Evolutionary conservation across 2,329 filamentous ascomycete species (phyloP).

Genomic region (Xylariaceae sp.): DNA sequence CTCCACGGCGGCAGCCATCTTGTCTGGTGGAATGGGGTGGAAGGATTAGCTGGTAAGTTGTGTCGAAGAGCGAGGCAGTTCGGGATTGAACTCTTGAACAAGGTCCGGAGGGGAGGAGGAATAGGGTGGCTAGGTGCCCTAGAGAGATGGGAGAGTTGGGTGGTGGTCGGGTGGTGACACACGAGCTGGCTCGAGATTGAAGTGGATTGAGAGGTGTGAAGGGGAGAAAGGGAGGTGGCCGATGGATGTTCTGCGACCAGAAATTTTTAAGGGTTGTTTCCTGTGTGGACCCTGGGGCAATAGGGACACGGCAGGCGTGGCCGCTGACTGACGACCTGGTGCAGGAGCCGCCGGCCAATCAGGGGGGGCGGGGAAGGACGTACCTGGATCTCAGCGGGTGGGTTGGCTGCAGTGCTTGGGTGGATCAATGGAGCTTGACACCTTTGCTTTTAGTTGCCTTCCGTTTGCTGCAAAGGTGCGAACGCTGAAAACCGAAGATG

Average conservation of each 20-base stretch:
- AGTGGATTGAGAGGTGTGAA: constrained; percentile 33
- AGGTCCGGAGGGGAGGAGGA: constrained; percentile 56
- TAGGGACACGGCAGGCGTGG: constrained; percentile 22
- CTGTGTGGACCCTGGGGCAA: constrained; percentile 21
- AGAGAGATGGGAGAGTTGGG: constrained; percentile 45
- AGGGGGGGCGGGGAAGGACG: too few relatives aligned
- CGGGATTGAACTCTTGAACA: constrained; percentile 63
- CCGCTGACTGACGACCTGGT: too few relatives aligned
- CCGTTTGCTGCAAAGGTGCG: too few relatives aligned
- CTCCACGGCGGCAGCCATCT: constrained; percentile 79
- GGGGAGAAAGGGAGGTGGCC: constrained; percentile 24
- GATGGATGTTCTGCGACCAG: constrained; percentile 24
- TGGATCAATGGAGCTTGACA: too few relatives aligned
- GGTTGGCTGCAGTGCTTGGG: too few relatives aligned
- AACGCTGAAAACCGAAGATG: too few relatives aligned
- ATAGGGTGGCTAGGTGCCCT: constrained; percentile 89
- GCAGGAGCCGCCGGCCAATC: too few relatives aligned
- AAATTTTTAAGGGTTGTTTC: constrained; percentile 29
- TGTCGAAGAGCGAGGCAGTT: constrained; percentile 23
- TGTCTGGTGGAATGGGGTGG: constrained; percentile 38
- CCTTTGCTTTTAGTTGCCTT: too few relatives aligned
- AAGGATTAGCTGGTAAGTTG: constrained; percentile 33
- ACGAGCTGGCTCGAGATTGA: constrained; percentile 29
- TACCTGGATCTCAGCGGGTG: too few relatives aligned
- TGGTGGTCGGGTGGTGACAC: constrained; percentile 28